Evolutionary conservation across 306 rosid species (phyloP), one percentile per base, ranked within the genome.

Genomic region (Mucuna pruriens): DNA sequence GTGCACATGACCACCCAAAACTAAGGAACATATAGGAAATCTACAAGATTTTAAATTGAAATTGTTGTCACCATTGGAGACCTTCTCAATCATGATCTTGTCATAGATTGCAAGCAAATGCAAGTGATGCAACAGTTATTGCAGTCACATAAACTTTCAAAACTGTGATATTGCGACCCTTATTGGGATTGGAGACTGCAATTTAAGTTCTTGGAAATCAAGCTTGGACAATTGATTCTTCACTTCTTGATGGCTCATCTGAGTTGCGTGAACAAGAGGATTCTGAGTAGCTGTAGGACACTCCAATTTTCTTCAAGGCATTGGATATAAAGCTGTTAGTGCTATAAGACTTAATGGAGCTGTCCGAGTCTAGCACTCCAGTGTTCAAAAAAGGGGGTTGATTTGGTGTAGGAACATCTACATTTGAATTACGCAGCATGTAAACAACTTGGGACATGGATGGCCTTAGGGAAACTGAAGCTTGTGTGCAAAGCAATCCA

Each of bases 401-500:
- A 48, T 64, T 86, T 74, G 97, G 93, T 26, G 67, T n/a, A 0
- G 88, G 89, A 44, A 90, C 83, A 20, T 84, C 87, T 16, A 34
- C 51, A 29, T 87, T 86, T 76, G 82, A 64, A 74, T 88, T 79
- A 20, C 80, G 88, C 39, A 94, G 79, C 91, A 94, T 71, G 71
- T 54, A 31, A 66, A 86, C 90, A 55, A 94, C 91, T 64, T 84
- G 87, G 4, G 69, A 73, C 94, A 92, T 91, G 23, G 92, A 86
- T 80, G 98, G 97, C 70, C 98, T 88, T 31, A 84, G 72, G 39
- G 88, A 77, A 76, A 80, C 91, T 70, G 92, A 87, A 66, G 97
- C 98, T 80, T 94, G 98, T 44, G 97, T 84, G 86, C 98, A 94
- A 22, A 91, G 78, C 57, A 92, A 90, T 31, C 92, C 98, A 64